These are phyloP conservation scores for Auricularia auricula-judae DNA, from an alignment of 768 basidiomycete genomes.

Conservation along the genomic window DNA sequence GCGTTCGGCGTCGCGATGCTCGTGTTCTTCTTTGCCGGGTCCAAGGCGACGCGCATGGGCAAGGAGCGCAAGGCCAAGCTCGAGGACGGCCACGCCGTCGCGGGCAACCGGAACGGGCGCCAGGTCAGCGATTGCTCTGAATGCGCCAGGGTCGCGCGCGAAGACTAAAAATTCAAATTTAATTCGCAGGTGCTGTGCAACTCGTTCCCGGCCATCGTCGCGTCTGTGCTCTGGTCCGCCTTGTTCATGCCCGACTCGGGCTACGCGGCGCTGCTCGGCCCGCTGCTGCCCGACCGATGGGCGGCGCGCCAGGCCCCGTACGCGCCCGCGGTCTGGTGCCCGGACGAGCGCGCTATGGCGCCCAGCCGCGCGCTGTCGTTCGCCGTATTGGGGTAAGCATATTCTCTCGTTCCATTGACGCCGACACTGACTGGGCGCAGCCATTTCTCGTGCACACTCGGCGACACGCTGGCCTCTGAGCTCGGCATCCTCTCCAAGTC, in stretches of 20 bases:
- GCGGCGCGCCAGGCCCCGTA: slow-evolving; percentile 18
- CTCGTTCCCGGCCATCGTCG: slow-evolving; percentile 52
- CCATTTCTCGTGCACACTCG: slow-evolving; percentile 81
- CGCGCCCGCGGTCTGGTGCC: slow-evolving; percentile 46
- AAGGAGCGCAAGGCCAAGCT: slow-evolving; percentile 62
- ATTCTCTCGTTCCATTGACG: not conserved
- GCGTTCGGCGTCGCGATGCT: slow-evolving; percentile 58
- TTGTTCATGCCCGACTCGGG: slow-evolving; percentile 36
- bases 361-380: slow-evolving; percentile 50
- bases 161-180: too few relatives aligned
- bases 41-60: slow-evolving; percentile 79
- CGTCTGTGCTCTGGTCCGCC: slow-evolving; percentile 53
- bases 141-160: too few relatives aligned
- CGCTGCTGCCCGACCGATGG: slow-evolving; percentile 1
- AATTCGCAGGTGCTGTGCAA: slow-evolving; percentile 46
- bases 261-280: slow-evolving; percentile 10
- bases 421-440: slow-evolving; percentile 24
- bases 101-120: slow-evolving; percentile 63
- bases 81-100: slow-evolving; percentile 67
- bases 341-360: slow-evolving; percentile 12
- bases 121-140: slow-evolving; percentile 40
- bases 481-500: slow-evolving; percentile 72
- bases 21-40: slow-evolving; percentile 70
- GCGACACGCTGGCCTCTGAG: slow-evolving; percentile 89
- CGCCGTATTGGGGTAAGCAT: slow-evolving; percentile 50